Evolutionary conservation across 2,329 filamentous ascomycete species (phyloP).

Genomic region (Ceratocystiopsis minuta): DNA sequence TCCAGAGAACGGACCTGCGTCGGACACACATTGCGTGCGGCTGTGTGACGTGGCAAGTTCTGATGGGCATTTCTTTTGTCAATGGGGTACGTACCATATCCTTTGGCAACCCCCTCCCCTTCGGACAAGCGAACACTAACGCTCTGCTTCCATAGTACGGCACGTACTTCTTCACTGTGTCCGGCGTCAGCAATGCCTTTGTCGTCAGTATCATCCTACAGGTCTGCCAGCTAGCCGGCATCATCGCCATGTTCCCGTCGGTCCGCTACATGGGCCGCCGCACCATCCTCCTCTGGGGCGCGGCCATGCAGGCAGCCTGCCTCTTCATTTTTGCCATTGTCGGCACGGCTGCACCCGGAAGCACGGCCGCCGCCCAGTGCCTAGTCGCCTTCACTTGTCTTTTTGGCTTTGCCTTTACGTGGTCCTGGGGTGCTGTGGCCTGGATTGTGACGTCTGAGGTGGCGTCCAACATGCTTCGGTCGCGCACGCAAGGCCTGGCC

Average conservation of each 20-base stretch:
- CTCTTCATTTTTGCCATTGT: neutral
- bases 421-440: conserved; percentile 1
- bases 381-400: neutral
- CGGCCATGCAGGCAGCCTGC: neutral
- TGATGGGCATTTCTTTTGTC: conserved; percentile 12
- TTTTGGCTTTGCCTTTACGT: neutral
- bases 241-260: conserved; percentile 15
- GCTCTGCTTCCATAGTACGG: conserved; percentile 22
- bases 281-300: neutral
- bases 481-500: neutral
- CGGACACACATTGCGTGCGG: conserved; percentile 21
- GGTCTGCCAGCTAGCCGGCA: conserved; percentile 32
- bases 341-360: neutral
- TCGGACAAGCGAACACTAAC: no score
- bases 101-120: conserved; percentile 21
- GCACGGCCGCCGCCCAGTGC: neutral
- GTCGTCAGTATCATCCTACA: conserved; percentile 35
- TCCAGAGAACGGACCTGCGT: conserved; percentile 30
- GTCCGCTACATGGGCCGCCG: neutral
- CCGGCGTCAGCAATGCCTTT: conserved; percentile 33
- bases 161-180: conserved; percentile 43
- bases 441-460: neutral
- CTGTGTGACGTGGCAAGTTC: conserved; percentile 14
- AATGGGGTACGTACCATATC: no score
- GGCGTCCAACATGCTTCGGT: conserved; percentile 1